These are phyloP conservation scores for Colletotrichum lupini DNA, from an alignment of 2,329 filamentous ascomycete genomes.

Conservation along the genomic window DNA sequence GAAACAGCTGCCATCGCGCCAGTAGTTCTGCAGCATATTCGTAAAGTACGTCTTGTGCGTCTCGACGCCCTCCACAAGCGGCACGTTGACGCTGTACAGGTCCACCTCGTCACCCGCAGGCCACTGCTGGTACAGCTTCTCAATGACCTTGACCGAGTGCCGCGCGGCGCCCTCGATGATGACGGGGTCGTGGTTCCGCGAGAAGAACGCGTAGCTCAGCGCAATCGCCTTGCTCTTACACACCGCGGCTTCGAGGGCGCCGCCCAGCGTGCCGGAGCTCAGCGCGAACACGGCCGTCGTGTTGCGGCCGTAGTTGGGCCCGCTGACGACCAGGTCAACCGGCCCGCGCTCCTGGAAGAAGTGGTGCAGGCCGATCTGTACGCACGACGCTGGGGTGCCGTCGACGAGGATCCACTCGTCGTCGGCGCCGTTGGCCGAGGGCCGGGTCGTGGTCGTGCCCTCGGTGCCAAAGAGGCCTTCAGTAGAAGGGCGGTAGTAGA, in stretches of 20 bases:
- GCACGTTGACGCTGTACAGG: slow-evolving; percentile 93
- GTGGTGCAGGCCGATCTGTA: slow-evolving; percentile 85
- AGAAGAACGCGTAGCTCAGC: slow-evolving; percentile 90
- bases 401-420: slow-evolving; percentile 88
- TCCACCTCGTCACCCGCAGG: slow-evolving; percentile 73
- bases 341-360: slow-evolving; percentile 79
- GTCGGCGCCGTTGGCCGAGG: slow-evolving; percentile 60
- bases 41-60: slow-evolving; percentile 82
- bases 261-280: slow-evolving; percentile 81
- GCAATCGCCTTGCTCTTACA: slow-evolving; percentile 80
- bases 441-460: slow-evolving; percentile 71
- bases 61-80: slow-evolving; percentile 81
- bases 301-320: slow-evolving; percentile 87
- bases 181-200: slow-evolving; percentile 81
- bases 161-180: slow-evolving; percentile 83
- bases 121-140: slow-evolving; percentile 83
- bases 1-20: slow-evolving; percentile 88
- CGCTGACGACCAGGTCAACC: slow-evolving; percentile 81
- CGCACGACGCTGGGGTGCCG: slow-evolving; percentile 83
- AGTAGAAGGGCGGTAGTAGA: slow-evolving; percentile 78
- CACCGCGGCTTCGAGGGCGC: slow-evolving; percentile 80
- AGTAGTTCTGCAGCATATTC: slow-evolving; percentile 89
- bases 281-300: slow-evolving; percentile 83
- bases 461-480: slow-evolving; percentile 58
- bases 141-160: slow-evolving; percentile 80